These are phyloP conservation scores for Podospora fimiseda DNA, from an alignment of 495 filamentous ascomycete species.

Conservation along the genomic window DNA sequence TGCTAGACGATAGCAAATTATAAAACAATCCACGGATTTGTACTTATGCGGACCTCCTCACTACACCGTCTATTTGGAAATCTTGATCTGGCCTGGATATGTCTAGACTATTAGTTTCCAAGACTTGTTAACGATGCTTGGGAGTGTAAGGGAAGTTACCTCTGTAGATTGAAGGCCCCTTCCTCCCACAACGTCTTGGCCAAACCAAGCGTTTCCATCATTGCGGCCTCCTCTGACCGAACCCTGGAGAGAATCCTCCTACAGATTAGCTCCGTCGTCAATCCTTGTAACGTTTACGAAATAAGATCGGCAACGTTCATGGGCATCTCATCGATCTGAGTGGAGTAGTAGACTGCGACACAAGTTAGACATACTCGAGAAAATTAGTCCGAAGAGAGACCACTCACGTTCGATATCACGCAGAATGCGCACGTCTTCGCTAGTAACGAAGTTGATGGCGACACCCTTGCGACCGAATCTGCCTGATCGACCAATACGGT, in stretches of 20 bases:
- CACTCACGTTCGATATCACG: conserved; percentile 80
- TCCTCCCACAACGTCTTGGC: conserved; percentile 10
- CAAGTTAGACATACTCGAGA: conserved; percentile 12
- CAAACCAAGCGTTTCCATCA: not conserved
- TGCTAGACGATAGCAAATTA: too few species aligned
- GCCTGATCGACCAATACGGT: conserved; percentile 96
- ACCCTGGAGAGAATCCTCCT: not conserved
- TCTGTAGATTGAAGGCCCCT: conserved; percentile 8
- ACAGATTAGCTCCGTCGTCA: not conserved
- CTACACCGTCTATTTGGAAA: too few species aligned
- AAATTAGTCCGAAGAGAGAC: not conserved
- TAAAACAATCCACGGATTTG: too few species aligned
- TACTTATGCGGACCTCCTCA: too few species aligned
- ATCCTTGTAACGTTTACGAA: conserved; percentile 21
- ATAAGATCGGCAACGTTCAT: conserved; percentile 76
- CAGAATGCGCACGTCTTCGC: conserved; percentile 98
- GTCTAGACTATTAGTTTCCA: not conserved
- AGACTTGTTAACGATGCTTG: not conserved
- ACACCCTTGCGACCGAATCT: conserved; percentile 99
- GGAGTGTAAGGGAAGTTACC: conserved; percentile 2
- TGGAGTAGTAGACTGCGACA: conserved; percentile 58
- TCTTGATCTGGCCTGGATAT: conserved; percentile 1
- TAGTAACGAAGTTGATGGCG: conserved; percentile 99
- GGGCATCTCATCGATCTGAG: conserved; percentile 81
- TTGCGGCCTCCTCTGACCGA: not conserved